These are phyloP conservation scores for Myxozyma vanderwaltii DNA, from an alignment of 805 yeast species.

Conservation along the genomic window DNA sequence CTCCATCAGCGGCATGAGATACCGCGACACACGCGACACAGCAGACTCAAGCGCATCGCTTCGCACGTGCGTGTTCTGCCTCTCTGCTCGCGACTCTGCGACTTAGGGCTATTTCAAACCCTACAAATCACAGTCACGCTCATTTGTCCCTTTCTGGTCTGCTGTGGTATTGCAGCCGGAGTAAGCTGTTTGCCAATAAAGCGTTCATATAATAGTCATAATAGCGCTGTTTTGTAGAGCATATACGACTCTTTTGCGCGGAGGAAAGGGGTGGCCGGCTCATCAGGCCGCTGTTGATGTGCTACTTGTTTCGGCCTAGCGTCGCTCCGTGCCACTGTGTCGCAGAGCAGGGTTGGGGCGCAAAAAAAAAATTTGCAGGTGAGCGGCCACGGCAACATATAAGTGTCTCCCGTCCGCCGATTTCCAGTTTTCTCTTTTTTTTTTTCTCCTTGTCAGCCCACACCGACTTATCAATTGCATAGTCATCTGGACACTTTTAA, in stretches of 20 bases:
- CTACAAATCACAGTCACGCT: slow-evolving; percentile 11
- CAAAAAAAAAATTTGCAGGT: slow-evolving; percentile 10
- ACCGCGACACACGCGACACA: slow-evolving; percentile 5
- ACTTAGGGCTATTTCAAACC: background rate
- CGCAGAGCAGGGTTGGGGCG: background rate
- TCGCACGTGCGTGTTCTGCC: background rate
- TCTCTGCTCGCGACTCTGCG: no score
- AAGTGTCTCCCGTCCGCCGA: slow-evolving; percentile 18
- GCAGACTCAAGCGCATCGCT: background rate
- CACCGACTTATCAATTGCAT: slow-evolving; percentile 47
- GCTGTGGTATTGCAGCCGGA: background rate
- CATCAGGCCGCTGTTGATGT: background rate
- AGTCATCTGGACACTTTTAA: slow-evolving; percentile 44
- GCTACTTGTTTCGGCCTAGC: background rate
- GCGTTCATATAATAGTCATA: no score
- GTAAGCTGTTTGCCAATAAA: no score
- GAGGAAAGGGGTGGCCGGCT: background rate
- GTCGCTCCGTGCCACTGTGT: background rate
- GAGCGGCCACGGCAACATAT: slow-evolving; percentile 17
- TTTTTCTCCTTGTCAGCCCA: slow-evolving; percentile 45
- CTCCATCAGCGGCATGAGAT: slow-evolving; percentile 13
- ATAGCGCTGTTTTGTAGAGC: no score
- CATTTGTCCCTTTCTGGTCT: background rate
- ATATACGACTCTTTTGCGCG: background rate
- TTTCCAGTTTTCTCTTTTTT: slow-evolving; percentile 36